A percentile compares a stretch with the other conserved stretches of the same genome.
These are phyloP conservation scores for Fusarium sp. DNA, from an alignment of 2,329 filamentous ascomycete species.

Conservation along the genomic window DNA sequence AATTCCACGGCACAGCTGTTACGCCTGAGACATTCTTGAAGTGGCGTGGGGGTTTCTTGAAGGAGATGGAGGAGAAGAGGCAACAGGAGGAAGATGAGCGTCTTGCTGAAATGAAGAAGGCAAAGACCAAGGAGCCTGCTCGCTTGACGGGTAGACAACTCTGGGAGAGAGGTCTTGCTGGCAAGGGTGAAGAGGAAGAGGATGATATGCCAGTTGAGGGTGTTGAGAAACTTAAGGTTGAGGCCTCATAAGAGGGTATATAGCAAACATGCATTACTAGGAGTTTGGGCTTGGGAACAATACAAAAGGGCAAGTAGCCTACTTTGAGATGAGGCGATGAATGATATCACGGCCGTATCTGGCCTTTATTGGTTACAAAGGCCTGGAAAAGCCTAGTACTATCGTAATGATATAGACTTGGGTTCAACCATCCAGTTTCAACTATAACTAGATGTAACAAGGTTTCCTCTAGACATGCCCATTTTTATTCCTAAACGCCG, in stretches of 20 bases:
- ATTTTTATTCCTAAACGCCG: slow-evolving; percentile 45
- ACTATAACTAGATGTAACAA: slow-evolving; percentile 39
- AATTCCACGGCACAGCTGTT: slow-evolving; percentile 92
- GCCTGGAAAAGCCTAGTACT: neutral
- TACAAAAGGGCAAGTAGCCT: slow-evolving; percentile 30
- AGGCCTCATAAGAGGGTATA: slow-evolving; percentile 54
- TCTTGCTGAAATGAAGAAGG: slow-evolving; percentile 84
- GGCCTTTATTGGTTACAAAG: neutral
- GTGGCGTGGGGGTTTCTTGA: slow-evolving; percentile 83
- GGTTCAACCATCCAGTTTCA: slow-evolving; percentile 32
- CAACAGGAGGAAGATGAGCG: slow-evolving; percentile 79
- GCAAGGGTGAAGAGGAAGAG: slow-evolving; percentile 74
- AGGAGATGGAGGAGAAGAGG: slow-evolving; percentile 83
- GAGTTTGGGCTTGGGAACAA: slow-evolving; percentile 45
- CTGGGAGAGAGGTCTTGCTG: slow-evolving; percentile 80
- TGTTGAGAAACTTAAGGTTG: slow-evolving; percentile 79
- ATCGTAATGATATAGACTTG: slow-evolving; percentile 36
- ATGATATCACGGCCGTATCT: slow-evolving; percentile 13
- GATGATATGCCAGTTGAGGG: slow-evolving; percentile 73
- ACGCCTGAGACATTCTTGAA: slow-evolving; percentile 86
- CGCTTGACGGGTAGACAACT: slow-evolving; percentile 80
- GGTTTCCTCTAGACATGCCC: slow-evolving; percentile 38
- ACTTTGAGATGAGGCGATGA: slow-evolving; percentile 23
- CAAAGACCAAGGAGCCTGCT: slow-evolving; percentile 78
- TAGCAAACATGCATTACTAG: slow-evolving; percentile 40